Evolutionary conservation across 2,329 filamentous ascomycete species (phyloP).

Genomic region (Echinosphaeria canescens): DNA sequence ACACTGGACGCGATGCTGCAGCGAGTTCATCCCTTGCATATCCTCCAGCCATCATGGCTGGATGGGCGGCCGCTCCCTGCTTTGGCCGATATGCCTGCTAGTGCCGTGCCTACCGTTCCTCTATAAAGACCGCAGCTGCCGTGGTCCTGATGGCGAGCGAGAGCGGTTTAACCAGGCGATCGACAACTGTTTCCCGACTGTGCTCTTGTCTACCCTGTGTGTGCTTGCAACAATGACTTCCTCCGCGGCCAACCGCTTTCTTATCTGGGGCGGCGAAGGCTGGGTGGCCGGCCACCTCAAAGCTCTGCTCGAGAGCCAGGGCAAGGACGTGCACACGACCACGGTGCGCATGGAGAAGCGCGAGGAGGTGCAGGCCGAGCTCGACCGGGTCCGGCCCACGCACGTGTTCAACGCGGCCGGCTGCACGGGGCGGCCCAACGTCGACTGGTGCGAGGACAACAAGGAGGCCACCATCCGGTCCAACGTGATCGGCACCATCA

Average conservation of each 20-base stretch:
- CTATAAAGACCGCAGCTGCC: too few relatives aligned
- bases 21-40: too few relatives aligned
- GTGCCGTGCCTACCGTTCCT: too few relatives aligned
- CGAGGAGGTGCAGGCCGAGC: conserved; percentile 28
- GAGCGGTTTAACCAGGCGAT: too few relatives aligned
- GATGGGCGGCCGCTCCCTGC: too few relatives aligned
- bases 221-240: conserved; percentile 9
- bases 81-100: too few relatives aligned
- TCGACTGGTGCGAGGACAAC: conserved; percentile 53
- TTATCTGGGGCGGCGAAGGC: conserved; percentile 43
- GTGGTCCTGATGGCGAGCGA: too few relatives aligned
- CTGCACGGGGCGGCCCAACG: conserved; percentile 43
- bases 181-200: too few relatives aligned
- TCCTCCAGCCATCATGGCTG: too few relatives aligned
- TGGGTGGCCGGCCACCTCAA: conserved; percentile 43
- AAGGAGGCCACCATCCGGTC: conserved; percentile 44
- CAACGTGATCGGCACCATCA: conserved; percentile 43
- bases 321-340: conserved; percentile 37
- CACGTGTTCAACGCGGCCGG: conserved; percentile 46
- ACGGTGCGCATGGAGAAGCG: conserved; percentile 44
- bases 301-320: conserved; percentile 30
- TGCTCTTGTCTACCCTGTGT: too few relatives aligned
- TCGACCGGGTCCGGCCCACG: conserved; percentile 37
- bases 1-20: too few relatives aligned
- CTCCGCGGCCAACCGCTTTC: conserved; percentile 19